Evolutionary conservation across 164 flowering plant genomes (phyloP).

Genomic region (Nymphaea colorata): DNA sequence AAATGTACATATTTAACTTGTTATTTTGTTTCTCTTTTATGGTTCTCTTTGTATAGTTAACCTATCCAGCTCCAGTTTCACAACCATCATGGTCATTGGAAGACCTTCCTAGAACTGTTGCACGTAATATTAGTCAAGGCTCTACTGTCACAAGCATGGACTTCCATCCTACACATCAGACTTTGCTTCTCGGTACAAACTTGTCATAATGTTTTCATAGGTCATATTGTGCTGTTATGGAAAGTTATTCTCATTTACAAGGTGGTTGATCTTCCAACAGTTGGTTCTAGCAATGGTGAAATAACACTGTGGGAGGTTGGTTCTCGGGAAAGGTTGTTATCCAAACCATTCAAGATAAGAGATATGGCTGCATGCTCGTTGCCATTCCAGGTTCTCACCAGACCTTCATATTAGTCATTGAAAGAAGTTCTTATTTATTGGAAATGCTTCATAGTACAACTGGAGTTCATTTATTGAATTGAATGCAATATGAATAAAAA

Average conservation of each 20-base stretch:
- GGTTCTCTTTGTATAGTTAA: conserved; percentile 29
- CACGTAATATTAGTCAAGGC: conserved; percentile 59
- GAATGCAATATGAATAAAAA: no score
- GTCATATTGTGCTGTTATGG: neutral
- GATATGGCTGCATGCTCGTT: conserved; percentile 33
- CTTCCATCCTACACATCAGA: conserved; percentile 76
- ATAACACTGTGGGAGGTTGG: conserved; percentile 66
- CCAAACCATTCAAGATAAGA: conserved; percentile 73
- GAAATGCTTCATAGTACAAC: neutral
- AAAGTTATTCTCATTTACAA: conserved; percentile 3
- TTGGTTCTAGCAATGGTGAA: conserved; percentile 67
- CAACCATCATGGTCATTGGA: conserved; percentile 60
- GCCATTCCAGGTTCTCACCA: conserved; percentile 46
- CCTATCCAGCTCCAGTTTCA: conserved; percentile 50
- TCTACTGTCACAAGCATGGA: conserved; percentile 81
- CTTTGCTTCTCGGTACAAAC: conserved; percentile 59
- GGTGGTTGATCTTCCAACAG: conserved; percentile 21
- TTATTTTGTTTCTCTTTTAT: neutral
- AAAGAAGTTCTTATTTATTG: neutral
- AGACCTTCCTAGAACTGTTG: conserved; percentile 71
- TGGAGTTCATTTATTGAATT: neutral
- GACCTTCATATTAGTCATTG: conserved; percentile 1
- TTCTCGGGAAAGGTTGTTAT: conserved; percentile 48
- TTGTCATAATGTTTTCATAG: neutral
- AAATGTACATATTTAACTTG: neutral